phyloP scores from a whole-genome alignment of 1,284 basidiomycete genomes.

The Tausonia pullulans region DNA sequence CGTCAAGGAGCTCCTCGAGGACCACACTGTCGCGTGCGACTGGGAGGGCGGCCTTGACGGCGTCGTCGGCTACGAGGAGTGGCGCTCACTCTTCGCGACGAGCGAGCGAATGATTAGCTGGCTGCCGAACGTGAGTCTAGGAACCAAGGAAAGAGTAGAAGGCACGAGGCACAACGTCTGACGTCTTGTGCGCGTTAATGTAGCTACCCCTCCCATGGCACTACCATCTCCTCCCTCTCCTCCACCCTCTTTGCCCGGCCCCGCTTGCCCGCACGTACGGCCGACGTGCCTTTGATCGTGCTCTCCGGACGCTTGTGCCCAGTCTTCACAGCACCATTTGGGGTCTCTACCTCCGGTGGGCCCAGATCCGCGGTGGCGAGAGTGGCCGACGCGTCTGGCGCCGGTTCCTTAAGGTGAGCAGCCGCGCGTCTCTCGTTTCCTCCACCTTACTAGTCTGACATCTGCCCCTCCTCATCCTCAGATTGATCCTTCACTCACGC shows the following conservation, averaged over 20 bases:
- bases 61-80: conserved; percentile 85
- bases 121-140: conserved; percentile 63
- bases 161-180: no score
- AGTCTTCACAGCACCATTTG: conserved; percentile 90
- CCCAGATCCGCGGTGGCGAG: conserved; percentile 70
- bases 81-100: conserved; percentile 74
- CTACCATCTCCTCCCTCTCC: conserved; percentile 79
- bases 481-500: conserved; percentile 73
- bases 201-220: conserved; percentile 91
- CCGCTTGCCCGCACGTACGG: conserved; percentile 79
- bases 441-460: background rate
- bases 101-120: conserved; percentile 92
- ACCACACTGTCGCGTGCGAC: conserved; percentile 48
- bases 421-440: background rate
- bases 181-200: background rate
- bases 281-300: conserved; percentile 85
- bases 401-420: conserved; percentile 59
- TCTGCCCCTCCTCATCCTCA: conserved; percentile 9
- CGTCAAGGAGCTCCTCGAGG: conserved; percentile 69
- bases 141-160: no score
- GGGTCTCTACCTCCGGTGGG: conserved; percentile 91
- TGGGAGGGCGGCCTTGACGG: conserved; percentile 82
- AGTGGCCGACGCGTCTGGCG: conserved; percentile 81
- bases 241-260: conserved; percentile 81
- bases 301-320: conserved; percentile 83